A percentile compares a stretch with the other conserved stretches of the same genome.
Conservation (phyloP, 805 yeast species). For the Candida incommunis region DNA sequence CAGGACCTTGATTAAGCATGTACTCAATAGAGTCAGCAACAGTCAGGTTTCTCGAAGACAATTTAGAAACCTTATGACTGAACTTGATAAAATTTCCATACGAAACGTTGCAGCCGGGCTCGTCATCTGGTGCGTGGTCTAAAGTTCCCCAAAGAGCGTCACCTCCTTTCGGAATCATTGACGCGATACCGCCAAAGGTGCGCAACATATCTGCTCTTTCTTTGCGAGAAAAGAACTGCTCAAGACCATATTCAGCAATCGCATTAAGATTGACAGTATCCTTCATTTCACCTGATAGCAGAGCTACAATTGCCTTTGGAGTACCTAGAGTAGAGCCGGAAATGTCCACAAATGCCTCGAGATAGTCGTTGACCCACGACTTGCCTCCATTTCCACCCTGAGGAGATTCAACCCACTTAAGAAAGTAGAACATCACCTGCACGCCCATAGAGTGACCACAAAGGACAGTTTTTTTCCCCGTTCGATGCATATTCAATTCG, state of each 20-base stretch:
- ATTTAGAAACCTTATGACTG: slow-evolving; percentile 29
- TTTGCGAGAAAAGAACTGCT: slow-evolving; percentile 77
- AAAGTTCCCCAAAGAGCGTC: slow-evolving; percentile 74
- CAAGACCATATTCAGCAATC: slow-evolving; percentile 85
- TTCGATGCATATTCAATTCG: slow-evolving; percentile 39
- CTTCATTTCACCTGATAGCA: slow-evolving; percentile 95
- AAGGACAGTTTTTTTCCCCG: slow-evolving; percentile 57
- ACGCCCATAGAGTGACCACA: slow-evolving; percentile 96
- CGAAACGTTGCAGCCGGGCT: slow-evolving; percentile 24
- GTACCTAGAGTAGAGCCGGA: slow-evolving; percentile 88
- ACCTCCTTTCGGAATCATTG: slow-evolving; percentile 97
- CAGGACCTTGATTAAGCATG: slow-evolving; percentile 50
- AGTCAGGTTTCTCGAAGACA: slow-evolving; percentile 42
- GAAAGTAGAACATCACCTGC: slow-evolving; percentile 72
- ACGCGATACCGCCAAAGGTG: slow-evolving; percentile 86
- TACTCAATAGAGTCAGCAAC: slow-evolving; percentile 54
- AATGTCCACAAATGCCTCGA: slow-evolving; percentile 72
- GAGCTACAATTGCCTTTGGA: slow-evolving; percentile 84
- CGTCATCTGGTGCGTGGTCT: slow-evolving; percentile 60
- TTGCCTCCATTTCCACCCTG: slow-evolving; percentile 94
- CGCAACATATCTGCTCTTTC: slow-evolving; percentile 80
- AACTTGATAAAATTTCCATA: slow-evolving; percentile 69
- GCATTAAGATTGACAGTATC: slow-evolving; percentile 92
- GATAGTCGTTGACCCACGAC: slow-evolving; percentile 72
- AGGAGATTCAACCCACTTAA: slow-evolving; percentile 93